phyloP scores from a whole-genome alignment of 176 grass and related monocot species.

The Calamus simplicifolius region DNA sequence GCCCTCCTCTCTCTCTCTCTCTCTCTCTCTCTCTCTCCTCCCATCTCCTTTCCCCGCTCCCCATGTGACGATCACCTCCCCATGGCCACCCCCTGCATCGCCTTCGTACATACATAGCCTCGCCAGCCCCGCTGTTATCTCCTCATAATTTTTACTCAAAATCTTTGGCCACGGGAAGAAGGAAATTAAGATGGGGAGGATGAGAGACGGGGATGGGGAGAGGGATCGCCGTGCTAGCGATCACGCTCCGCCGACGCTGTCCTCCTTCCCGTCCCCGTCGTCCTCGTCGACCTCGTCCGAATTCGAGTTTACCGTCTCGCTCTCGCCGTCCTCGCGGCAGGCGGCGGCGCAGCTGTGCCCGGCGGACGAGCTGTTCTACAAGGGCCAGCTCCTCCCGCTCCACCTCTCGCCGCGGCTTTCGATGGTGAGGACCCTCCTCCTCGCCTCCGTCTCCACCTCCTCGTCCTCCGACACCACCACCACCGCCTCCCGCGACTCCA shows the following conservation, averaged over 20 bases:
- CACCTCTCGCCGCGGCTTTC: constrained; percentile 89
- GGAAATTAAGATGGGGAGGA: not conserved
- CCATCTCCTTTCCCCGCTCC: too few relatives aligned
- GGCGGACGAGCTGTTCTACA: constrained; percentile 96
- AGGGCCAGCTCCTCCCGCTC: constrained; percentile 93
- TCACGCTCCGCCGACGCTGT: not conserved
- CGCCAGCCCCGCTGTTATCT: too few relatives aligned
- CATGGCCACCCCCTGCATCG: too few relatives aligned
- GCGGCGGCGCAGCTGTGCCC: constrained; percentile 72
- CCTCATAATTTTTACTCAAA: too few relatives aligned
- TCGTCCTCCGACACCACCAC: constrained; percentile 45
- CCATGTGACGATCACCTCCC: too few relatives aligned
- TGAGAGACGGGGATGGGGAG: constrained; percentile 1
- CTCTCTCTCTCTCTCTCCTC: too few relatives aligned
- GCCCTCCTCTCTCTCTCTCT: too few relatives aligned
- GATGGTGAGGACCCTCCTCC: constrained; percentile 93
- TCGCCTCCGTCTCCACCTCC: constrained; percentile 61
- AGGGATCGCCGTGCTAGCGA: not conserved
- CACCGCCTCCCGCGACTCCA: constrained; percentile 40
- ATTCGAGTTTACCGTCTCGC: constrained; percentile 92
- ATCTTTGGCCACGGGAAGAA: too few relatives aligned
- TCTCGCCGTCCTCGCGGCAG: constrained; percentile 69
- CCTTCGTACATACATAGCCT: too few relatives aligned
- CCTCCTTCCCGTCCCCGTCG: constrained; percentile 55
- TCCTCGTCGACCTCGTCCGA: constrained; percentile 86